Base-by-base conservation (phyloP, 257 asterid species). In the Plantago major region DNA sequence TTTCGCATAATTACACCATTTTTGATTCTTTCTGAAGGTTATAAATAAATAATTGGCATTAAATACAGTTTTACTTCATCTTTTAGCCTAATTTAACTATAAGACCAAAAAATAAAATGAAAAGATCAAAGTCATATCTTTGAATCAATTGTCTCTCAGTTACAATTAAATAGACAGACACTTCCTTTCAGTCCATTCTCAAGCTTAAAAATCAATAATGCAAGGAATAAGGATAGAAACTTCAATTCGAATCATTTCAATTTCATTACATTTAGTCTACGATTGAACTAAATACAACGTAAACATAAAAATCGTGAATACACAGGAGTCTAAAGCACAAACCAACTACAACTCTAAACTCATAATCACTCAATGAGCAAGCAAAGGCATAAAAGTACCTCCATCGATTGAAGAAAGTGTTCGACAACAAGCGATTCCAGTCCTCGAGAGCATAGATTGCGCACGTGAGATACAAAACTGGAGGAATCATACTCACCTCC, bases 381-480 rank as follows among this genome's bases (percentile, higher is more conserved):
- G 46, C 15, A 40, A 55, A 73, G 60, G 17, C 10, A 30, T 48
- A 47, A 40, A 30, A 37, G 55, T 37, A 89, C 97, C 99, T 92
- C 85, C 51, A 87, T 18, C 3, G 87, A 71, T 65, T 80, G 62
- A 69, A 89, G 81, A 68, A 92, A 86, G 71, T 87, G 95, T 28
- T 89, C 87, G 40, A 78, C 66, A 33, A 84, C 70, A 7, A 92
- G 84, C 64, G 91, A 73, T 54, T 84, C 71, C 14, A 92, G 91
- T 40, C 95, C 99, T 38, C 44, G 72, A 50, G 66, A 60, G 73
- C 84, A 79, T 12, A 89, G 83, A 58, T 58, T 72, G 46, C 69
- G 87, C 68, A 79, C 80, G 44, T 68, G 78, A 44, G 74, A 63
- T 69, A 61, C 72, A 15, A 89, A 76, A 60, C 76, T 80, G 11